Conservation (phyloP, 495 filamentous ascomycete genomes). For the Tuber aestivum region DNA sequence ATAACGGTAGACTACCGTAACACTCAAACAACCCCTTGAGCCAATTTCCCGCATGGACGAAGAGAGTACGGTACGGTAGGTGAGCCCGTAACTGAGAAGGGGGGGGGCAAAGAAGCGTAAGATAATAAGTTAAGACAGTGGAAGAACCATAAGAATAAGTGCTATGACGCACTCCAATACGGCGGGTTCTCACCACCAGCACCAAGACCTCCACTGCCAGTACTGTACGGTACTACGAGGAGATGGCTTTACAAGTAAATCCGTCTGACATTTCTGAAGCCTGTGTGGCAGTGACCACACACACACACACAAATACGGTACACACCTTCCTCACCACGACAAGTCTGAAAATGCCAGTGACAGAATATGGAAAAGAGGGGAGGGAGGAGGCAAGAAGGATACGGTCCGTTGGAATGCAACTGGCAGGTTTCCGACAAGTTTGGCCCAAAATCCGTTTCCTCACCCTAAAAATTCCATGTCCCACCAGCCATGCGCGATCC, state of each 20-base stretch:
- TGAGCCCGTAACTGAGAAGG: slow-evolving; percentile 1
- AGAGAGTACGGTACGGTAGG: slow-evolving; percentile 1
- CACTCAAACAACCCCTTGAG: not conserved
- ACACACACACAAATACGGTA: not conserved
- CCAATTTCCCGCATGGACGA: not conserved
- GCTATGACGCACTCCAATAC: not conserved
- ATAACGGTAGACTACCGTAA: not conserved
- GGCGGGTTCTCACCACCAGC: not conserved
- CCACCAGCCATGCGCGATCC: too few relatives aligned
- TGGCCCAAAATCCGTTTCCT: not conserved
- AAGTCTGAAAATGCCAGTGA: not conserved
- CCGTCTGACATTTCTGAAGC: not conserved
- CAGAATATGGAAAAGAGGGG: not conserved
- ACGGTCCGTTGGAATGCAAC: not conserved
- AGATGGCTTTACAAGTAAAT: slow-evolving; percentile 1
- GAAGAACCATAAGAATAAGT: not conserved
- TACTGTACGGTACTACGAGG: not conserved
- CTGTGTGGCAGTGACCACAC: not conserved
- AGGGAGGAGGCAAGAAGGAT: not conserved
- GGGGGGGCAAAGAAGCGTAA: not conserved
- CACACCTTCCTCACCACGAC: not conserved
- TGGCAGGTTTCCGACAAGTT: not conserved
- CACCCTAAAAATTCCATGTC: not conserved
- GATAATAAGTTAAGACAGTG: not conserved
- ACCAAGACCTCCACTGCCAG: not conserved